Evolutionary conservation across 257 asterid species (phyloP).

Genomic region (Thymus quinquecostatus): DNA sequence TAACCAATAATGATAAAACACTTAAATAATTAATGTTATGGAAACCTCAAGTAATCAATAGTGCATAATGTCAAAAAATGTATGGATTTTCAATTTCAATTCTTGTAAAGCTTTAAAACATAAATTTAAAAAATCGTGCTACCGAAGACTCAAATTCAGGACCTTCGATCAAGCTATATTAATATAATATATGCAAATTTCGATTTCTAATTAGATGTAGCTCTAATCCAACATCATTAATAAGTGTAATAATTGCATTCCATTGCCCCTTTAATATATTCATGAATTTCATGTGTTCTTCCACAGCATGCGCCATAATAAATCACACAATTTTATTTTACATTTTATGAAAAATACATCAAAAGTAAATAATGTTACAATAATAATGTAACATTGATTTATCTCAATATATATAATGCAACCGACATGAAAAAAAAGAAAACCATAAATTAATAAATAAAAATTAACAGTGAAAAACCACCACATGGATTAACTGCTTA

Average conservation of each 20-base stretch:
- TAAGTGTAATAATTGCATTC: not conserved
- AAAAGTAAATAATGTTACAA: not conserved
- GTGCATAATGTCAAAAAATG: not conserved
- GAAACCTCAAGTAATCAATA: not conserved
- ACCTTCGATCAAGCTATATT: too few relatives aligned
- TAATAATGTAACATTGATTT: not conserved
- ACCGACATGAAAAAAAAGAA: too few relatives aligned
- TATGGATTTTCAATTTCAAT: not conserved
- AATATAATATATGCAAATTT: too few relatives aligned
- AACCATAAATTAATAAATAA: too few relatives aligned
- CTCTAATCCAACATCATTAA: constrained; percentile 7
- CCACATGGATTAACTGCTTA: constrained; percentile 35
- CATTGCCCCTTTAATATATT: not conserved
- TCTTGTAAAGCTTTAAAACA: too few relatives aligned
- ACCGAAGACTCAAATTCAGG: too few relatives aligned
- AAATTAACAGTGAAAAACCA: constrained; percentile 31
- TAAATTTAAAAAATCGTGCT: too few relatives aligned
- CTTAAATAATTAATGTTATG: too few relatives aligned
- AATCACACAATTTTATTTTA: not conserved
- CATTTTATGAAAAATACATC: not conserved
- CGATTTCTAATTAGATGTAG: not conserved
- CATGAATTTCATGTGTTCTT: not conserved
- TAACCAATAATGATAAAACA: too few relatives aligned
- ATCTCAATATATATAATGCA: not conserved
- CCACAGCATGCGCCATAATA: not conserved